These are phyloP conservation scores for Acanthamoeba rhysodes DNA, from an alignment of 208 protist genomes.

Conservation along the genomic window DNA sequence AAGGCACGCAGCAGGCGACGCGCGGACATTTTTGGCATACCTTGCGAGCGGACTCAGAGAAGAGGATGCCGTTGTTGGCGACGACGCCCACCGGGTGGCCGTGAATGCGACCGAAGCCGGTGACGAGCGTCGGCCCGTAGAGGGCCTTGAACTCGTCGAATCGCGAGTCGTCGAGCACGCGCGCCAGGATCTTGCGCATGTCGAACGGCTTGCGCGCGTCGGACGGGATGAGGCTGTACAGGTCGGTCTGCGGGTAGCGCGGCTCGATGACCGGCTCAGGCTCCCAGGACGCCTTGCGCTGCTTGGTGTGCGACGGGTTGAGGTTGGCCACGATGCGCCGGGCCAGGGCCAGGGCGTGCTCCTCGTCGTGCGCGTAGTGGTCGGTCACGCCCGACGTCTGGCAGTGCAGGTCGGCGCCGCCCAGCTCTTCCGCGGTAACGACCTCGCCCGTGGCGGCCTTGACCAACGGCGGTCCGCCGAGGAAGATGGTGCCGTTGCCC, in stretches of 20 bases:
- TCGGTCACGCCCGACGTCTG: constrained; percentile 94
- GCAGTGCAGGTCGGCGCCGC: constrained; percentile 96
- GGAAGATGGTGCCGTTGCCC: not conserved
- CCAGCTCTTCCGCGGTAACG: constrained; percentile 96
- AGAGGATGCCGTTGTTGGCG: constrained; percentile 98
- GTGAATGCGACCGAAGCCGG: constrained; percentile 87
- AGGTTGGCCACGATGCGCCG: constrained; percentile 53
- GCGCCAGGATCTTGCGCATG: constrained; percentile 89
- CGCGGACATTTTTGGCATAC: not conserved
- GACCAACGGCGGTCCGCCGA: constrained; percentile 83
- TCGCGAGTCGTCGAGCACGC: constrained; percentile 95
- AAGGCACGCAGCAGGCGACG: no score
- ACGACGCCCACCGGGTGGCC: constrained; percentile 97
- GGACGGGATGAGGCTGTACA: not conserved
- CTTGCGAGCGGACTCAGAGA: constrained; percentile 92
- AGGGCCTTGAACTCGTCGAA: constrained; percentile 97
- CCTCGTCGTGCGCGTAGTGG: constrained; percentile 93
- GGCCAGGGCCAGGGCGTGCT: constrained; percentile 24
- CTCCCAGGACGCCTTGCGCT: no score
- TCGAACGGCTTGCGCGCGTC: constrained; percentile 66
- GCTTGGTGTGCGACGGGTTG: constrained; percentile 50
- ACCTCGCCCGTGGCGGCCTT: constrained; percentile 95
- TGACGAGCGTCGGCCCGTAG: constrained; percentile 95
- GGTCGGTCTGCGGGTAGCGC: not conserved
- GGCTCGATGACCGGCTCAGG: not conserved